These are phyloP conservation scores for Capsella rubella DNA, from an alignment of 441 rosid genomes.

Conservation along the genomic window DNA sequence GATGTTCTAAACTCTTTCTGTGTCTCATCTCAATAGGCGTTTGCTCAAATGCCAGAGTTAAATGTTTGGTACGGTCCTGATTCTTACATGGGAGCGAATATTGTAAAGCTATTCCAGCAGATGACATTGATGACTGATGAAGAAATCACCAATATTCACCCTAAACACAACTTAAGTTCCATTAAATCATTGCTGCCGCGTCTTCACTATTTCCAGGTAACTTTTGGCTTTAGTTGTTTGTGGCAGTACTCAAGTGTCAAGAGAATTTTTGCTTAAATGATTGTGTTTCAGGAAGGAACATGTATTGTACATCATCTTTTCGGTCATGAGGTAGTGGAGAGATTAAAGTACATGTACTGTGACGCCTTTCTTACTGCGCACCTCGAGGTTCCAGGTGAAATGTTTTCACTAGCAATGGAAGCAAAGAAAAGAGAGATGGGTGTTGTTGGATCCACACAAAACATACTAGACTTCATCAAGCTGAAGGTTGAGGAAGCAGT, in stretches of 20 bases:
- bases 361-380: conserved; percentile 96
- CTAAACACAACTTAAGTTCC: conserved; percentile 66
- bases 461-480: conserved; percentile 87
- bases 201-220: conserved; percentile 71
- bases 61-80: conserved; percentile 96
- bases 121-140: conserved; percentile 88
- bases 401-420: conserved; percentile 97
- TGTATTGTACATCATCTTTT: conserved; percentile 96
- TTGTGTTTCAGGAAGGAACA: conserved; percentile 73
- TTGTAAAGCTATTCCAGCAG: conserved; percentile 81
- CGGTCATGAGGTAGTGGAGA: conserved; percentile 88
- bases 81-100: conserved; percentile 98
- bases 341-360: conserved; percentile 81
- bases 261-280: conserved; percentile 25
- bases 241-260: neutral
- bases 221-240: conserved; percentile 6
- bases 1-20: neutral
- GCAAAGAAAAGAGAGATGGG: conserved; percentile 97
- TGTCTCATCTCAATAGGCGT: conserved; percentile 62
- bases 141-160: conserved; percentile 82
- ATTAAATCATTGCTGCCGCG: conserved; percentile 72
- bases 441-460: conserved; percentile 90
- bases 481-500: conserved; percentile 82
- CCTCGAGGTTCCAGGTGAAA: conserved; percentile 97
- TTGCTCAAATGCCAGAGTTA: conserved; percentile 79